These are phyloP conservation scores for Teratosphaeria gauchensis DNA, from an alignment of 2,329 filamentous ascomycete genomes.

Conservation along the genomic window DNA sequence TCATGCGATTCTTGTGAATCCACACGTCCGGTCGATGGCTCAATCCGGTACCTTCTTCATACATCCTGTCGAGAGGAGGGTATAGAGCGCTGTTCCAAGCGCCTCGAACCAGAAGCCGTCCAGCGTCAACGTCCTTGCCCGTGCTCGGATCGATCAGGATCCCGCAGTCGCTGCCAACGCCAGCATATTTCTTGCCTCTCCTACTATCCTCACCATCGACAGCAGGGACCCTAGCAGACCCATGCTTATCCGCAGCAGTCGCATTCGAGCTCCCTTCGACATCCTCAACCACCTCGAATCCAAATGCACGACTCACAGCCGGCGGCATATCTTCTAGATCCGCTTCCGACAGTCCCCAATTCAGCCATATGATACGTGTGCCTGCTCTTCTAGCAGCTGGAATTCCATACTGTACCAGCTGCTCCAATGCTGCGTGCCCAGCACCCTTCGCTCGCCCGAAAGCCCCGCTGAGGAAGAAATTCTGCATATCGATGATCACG, in stretches of 20 bases:
- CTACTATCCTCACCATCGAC: conserved; percentile 13
- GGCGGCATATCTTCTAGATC: conserved; percentile 45
- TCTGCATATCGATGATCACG: conserved; percentile 26
- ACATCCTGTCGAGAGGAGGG: conserved; percentile 33
- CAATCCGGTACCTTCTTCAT: conserved; percentile 22
- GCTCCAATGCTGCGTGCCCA: conserved; percentile 33
- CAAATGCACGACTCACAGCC: conserved; percentile 40
- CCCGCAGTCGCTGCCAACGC: conserved; percentile 24
- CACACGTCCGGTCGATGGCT: conserved; percentile 35
- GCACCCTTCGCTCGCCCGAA: conserved; percentile 26
- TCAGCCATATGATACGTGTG: conserved; percentile 45
- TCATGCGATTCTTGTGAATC: conserved; percentile 50
- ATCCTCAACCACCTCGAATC: conserved; percentile 23
- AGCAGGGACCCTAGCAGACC: conserved; percentile 1
- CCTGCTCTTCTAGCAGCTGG: conserved; percentile 42
- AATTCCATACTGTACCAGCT: conserved; percentile 35
- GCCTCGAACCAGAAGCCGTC: conserved; percentile 42
- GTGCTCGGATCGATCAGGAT: conserved; percentile 26
- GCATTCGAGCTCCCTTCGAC: conserved; percentile 9
- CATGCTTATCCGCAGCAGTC: conserved; percentile 17
- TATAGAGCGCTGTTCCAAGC: conserved; percentile 49
- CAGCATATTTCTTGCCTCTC: conserved; percentile 18
- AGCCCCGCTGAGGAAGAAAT: conserved; percentile 25
- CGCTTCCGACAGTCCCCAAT: conserved; percentile 48
- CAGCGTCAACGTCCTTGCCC: conserved; percentile 33